Evolutionary conservation across 129 eudicot genomes (phyloP).

Genomic region (Escallonia herrerae): DNA sequence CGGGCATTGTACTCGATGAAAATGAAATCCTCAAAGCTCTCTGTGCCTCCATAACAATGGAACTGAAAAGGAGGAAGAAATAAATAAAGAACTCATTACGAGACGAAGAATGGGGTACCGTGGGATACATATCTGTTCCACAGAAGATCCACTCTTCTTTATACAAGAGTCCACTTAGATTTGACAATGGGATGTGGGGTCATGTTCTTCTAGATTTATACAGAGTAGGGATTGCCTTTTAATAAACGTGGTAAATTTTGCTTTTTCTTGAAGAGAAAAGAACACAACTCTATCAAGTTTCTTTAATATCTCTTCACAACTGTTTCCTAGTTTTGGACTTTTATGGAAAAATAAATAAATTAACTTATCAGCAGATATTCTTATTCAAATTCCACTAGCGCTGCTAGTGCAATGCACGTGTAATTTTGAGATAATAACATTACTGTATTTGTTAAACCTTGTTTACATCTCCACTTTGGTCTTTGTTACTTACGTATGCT

Average conservation of each 20-base stretch:
- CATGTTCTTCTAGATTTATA: constrained; percentile 10
- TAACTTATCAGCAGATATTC: neutral
- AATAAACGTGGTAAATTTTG: neutral
- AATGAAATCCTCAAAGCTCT: neutral
- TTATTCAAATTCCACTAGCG: neutral
- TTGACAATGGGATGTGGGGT: neutral
- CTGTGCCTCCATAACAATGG: neutral
- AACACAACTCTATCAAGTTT: neutral
- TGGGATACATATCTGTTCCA: constrained; percentile 1
- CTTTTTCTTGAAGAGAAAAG: neutral
- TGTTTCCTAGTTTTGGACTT: constrained; percentile 10
- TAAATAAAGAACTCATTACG: neutral
- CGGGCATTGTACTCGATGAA: neutral
- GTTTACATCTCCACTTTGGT: constrained; percentile 7
- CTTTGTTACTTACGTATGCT: neutral
- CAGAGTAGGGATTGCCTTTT: neutral
- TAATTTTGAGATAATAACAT: neutral
- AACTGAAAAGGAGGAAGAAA: neutral
- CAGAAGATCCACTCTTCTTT: neutral
- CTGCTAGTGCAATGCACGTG: constrained; percentile 12
- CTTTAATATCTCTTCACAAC: neutral
- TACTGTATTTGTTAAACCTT: neutral
- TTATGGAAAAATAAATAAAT: constrained; percentile 1
- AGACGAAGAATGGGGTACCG: neutral
- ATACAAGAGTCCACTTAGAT: constrained; percentile 6